A percentile compares a stretch with the other conserved stretches of the same genome.
Conservation (phyloP, 345 rosid species). For the Eucalyptus tenuipes region DNA sequence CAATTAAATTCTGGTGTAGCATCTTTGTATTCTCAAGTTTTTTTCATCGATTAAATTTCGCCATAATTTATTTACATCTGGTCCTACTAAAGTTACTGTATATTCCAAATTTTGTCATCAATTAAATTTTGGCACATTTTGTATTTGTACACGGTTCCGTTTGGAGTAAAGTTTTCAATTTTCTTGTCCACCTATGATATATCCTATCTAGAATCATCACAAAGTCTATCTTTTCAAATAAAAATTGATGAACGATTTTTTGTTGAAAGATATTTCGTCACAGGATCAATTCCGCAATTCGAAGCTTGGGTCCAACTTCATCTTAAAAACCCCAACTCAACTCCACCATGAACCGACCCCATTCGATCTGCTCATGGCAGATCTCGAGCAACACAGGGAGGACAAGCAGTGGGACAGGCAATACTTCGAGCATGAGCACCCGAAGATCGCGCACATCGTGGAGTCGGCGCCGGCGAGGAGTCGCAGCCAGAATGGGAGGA, state of each 20-base stretch:
- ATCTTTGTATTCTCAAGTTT: not conserved
- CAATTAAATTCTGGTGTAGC: not conserved
- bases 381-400: not conserved
- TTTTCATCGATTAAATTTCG: fast-evolving
- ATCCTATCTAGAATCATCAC: fast-evolving
- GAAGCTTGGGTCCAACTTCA: too few species aligned
- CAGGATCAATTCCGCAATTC: not conserved
- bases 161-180: not conserved
- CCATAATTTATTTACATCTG: not conserved
- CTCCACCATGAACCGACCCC: not conserved
- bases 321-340: not conserved
- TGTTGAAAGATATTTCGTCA: too few species aligned
- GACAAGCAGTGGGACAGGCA: not conserved
- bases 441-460: too few species aligned
- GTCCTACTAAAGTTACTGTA: too few species aligned
- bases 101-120: not conserved
- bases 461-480: fast-evolving
- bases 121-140: too few species aligned
- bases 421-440: not conserved
- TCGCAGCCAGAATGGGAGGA: not conserved
- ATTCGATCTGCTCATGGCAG: not conserved
- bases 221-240: too few species aligned
- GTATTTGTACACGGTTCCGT: fast-evolving
- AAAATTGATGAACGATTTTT: too few species aligned
- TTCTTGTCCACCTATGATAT: not conserved